Evolutionary conservation across 2,329 filamentous ascomycete species (phyloP).

Genomic region (Fusarium burgessii): DNA sequence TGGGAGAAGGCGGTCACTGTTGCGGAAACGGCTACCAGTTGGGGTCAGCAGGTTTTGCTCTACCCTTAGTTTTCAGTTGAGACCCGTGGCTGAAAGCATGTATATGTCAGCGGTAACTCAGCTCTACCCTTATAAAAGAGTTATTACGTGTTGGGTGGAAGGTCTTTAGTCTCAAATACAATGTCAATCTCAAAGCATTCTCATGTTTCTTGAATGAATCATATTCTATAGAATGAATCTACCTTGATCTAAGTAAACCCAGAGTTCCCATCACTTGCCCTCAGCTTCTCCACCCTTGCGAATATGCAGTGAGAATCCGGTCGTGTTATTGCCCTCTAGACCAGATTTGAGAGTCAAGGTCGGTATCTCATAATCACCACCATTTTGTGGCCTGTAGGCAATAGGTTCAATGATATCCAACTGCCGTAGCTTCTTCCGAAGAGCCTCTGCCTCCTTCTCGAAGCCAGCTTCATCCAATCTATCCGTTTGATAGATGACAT

Average conservation of each 20-base stretch:
- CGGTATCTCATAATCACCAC: constrained; percentile 30
- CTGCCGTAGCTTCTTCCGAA: constrained; percentile 13
- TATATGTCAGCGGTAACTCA: too few species aligned
- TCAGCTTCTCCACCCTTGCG: background rate
- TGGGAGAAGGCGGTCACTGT: constrained; percentile 24
- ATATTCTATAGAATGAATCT: accelerated
- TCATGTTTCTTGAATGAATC: background rate
- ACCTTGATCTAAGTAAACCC: background rate
- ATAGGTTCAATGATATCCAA: constrained; percentile 6
- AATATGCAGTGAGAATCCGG: background rate
- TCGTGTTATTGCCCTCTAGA: background rate
- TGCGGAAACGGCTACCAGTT: constrained; percentile 17
- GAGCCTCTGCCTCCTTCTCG: background rate
- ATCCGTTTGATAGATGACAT: constrained; percentile 13
- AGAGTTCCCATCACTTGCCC: background rate
- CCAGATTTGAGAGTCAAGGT: background rate
- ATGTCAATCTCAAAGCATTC: background rate
- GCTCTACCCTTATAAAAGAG: background rate
- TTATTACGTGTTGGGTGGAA: too few species aligned
- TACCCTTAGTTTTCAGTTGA: background rate
- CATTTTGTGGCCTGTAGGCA: constrained; percentile 19
- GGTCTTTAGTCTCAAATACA: background rate
- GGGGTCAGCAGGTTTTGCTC: constrained; percentile 35
- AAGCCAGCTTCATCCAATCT: background rate
- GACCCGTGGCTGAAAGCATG: too few species aligned